phyloP scores from a whole-genome alignment of 768 basidiomycete species.

The Suillus fuscotomentosus region DNA sequence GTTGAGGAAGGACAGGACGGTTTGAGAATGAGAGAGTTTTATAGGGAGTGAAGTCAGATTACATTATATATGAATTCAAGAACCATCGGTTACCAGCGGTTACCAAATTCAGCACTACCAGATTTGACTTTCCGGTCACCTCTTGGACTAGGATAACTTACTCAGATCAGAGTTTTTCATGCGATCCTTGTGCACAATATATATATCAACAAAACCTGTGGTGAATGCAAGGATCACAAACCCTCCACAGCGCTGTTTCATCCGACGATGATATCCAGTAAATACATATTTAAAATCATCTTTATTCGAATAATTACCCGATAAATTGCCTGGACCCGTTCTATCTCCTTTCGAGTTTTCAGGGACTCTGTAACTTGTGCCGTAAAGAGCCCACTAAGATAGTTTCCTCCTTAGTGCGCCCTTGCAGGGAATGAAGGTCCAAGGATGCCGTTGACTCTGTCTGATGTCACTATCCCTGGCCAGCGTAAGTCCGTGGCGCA shows the following conservation, averaged over 20 bases:
- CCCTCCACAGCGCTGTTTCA: not conserved
- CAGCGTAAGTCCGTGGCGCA: not conserved
- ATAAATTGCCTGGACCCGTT: not conserved
- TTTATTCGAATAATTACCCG: not conserved
- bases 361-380: not conserved
- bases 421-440: not conserved
- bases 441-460: not conserved
- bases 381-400: not conserved
- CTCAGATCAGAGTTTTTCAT: not conserved
- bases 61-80: constrained; percentile 2
- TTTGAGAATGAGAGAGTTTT: constrained; percentile 1
- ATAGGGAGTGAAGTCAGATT: not conserved
- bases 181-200: not conserved
- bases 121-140: not conserved
- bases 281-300: not conserved
- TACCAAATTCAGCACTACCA: not conserved
- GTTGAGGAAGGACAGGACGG: constrained; percentile 7
- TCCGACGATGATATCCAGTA: not conserved
- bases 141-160: too few species aligned
- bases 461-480: not conserved
- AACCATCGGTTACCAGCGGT: not conserved
- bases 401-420: not conserved
- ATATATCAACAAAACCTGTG: not conserved
- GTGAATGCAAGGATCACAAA: not conserved
- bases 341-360: not conserved